Conservation (phyloP, 2,329 filamentous ascomycete genomes). For the Penicillium freii region DNA sequence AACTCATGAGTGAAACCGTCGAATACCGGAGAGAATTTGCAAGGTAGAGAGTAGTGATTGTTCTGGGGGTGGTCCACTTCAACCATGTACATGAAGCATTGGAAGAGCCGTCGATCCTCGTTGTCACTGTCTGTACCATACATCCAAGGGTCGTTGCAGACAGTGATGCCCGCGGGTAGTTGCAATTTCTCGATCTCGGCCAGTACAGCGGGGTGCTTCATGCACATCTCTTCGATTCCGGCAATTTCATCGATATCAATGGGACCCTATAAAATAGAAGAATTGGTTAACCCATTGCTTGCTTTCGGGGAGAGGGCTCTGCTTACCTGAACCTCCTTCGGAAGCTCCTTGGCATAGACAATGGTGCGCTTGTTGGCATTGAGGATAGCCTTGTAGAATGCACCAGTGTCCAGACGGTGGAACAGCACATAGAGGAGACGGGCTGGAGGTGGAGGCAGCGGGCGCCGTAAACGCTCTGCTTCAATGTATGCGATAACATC, state of each 20-base stretch:
- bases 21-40: slow-evolving; percentile 46
- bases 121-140: slow-evolving; percentile 53
- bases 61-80: slow-evolving; percentile 37
- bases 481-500: slow-evolving; percentile 60
- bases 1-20: slow-evolving; percentile 62
- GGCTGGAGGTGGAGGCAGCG: slow-evolving; percentile 51
- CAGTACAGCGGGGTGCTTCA: slow-evolving; percentile 56
- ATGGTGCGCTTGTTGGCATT: slow-evolving; percentile 41
- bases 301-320: not conserved
- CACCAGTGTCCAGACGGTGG: slow-evolving; percentile 40
- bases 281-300: slow-evolving; percentile 47
- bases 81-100: slow-evolving; percentile 43
- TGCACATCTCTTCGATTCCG: slow-evolving; percentile 55
- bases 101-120: slow-evolving; percentile 41
- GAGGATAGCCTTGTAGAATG: slow-evolving; percentile 42
- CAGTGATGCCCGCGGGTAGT: slow-evolving; percentile 55
- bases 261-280: slow-evolving; percentile 56
- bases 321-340: slow-evolving; percentile 47
- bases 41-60: slow-evolving; percentile 39
- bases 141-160: slow-evolving; percentile 67
- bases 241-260: slow-evolving; percentile 60
- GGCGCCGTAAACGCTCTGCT: slow-evolving; percentile 56
- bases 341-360: slow-evolving; percentile 42
- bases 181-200: slow-evolving; percentile 60
- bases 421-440: slow-evolving; percentile 56